Evolutionary conservation across 768 basidiomycete genomes (phyloP), one percentile per base, ranked within the genome.

Genomic region (Suillus brevipes): DNA sequence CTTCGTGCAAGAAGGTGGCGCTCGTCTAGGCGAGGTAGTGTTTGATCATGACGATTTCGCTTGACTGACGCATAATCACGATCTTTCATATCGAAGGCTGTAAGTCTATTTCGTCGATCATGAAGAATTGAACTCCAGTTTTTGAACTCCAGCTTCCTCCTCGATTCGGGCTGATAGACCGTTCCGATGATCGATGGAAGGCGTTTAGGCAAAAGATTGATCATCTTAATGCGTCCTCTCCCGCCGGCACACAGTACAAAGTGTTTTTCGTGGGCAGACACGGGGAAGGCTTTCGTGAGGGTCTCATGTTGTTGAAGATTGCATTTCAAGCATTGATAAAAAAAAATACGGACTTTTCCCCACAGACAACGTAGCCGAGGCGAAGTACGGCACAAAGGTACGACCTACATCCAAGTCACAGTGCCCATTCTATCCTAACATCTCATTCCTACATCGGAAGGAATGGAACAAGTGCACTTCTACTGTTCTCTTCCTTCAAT

Each of bases 261-360:
- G 78, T 90, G 14, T 78, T 92, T 62, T 84, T 89, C 64, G 74
- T 92, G 2, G 84, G 84, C 3, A 79, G 91, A 67, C 91, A 94
- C 66, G 91, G 91, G 1, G 79, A 92, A 74, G 91, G 90, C 62
- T 85, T 82, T 69, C 90, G 90, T 91, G 73, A 68, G 89, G 23
- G 78, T 40, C 4, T n/a, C 28, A 43, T 10, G 36, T 65, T 36
- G 10, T 20, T 42, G 31, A 20, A 88, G 87, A 89, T 76, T 89
- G 90, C 65, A 79, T 86, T 3, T n/a, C 9, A 40, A 28, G 23
- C 18, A 40, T 88, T 80, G 0, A 83, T 83, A 66, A 75, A 77
- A 83, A n/a, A n/a, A n/a, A 86, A 69, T 88, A 89, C 69, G 85
- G 83, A 31, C 52, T 53, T 34, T 53, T 34, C 80, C 79, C 0